These are phyloP conservation scores for Cucurbita argyrosperma DNA, from an alignment of 306 rosid species.

Conservation along the genomic window DNA sequence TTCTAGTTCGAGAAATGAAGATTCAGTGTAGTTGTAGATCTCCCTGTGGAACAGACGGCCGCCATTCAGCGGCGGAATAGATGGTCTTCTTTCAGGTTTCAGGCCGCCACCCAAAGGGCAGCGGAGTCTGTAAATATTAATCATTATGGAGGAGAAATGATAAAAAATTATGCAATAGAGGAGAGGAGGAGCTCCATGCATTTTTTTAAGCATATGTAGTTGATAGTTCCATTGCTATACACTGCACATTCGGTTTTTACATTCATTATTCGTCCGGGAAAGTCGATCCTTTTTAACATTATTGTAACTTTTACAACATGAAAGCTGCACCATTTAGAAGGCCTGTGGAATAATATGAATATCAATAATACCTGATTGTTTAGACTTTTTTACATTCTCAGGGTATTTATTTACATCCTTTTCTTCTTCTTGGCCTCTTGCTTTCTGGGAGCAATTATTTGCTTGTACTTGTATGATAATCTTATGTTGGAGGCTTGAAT, in stretches of 20 bases:
- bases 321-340: slow-evolving; percentile 33
- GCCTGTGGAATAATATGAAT: slow-evolving; percentile 29
- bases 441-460: neutral
- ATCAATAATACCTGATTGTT: slow-evolving; percentile 8
- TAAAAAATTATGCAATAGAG: slow-evolving; percentile 40
- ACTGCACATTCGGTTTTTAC: neutral
- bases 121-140: slow-evolving; percentile 73
- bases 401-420: neutral
- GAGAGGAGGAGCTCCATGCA: neutral
- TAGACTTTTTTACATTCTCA: neutral
- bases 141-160: slow-evolving; percentile 42
- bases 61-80: slow-evolving; percentile 28
- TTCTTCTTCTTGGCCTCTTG: neutral
- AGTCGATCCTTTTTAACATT: slow-evolving; percentile 22
- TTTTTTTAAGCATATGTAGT: neutral
- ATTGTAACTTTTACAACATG: slow-evolving; percentile 37
- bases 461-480: neutral
- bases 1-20: slow-evolving; percentile 40
- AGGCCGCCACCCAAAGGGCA: slow-evolving; percentile 57
- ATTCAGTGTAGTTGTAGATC: slow-evolving; percentile 40
- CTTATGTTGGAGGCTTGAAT: no score
- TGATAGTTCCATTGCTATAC: neutral
- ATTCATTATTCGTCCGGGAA: slow-evolving; percentile 1
- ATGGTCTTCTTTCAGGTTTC: slow-evolving; percentile 27
- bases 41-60: slow-evolving; percentile 43